A percentile compares a stretch with the other conserved stretches of the same genome.
Conservation (phyloP, 495 filamentous ascomycete genomes). For the Annulohypoxylon maeteangense region DNA sequence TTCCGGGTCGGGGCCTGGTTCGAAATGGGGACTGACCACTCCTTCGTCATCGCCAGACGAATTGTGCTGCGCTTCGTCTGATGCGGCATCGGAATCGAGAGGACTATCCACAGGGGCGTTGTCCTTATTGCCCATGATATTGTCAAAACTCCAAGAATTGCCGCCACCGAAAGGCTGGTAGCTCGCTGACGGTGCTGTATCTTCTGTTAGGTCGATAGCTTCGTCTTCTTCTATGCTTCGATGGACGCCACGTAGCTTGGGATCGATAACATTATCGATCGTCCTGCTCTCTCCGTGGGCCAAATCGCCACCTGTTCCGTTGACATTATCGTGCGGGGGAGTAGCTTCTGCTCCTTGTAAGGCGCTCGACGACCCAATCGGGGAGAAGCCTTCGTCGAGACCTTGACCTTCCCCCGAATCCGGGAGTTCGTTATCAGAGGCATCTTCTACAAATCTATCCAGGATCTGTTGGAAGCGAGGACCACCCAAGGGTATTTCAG, state of each 20-base stretch:
- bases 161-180: constrained; percentile 30
- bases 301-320: constrained; percentile 1
- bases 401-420: constrained; percentile 84
- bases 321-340: constrained; percentile 69
- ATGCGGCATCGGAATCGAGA: constrained; percentile 41
- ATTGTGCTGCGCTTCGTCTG: constrained; percentile 54
- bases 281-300: not conserved
- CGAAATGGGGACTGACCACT: constrained; percentile 35
- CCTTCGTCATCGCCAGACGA: constrained; percentile 51
- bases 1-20: constrained; percentile 35
- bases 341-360: constrained; percentile 77
- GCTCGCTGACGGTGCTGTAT: constrained; percentile 6
- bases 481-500: constrained; percentile 78
- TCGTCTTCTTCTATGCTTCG: constrained; percentile 52
- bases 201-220: constrained; percentile 48
- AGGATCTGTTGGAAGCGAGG: constrained; percentile 75
- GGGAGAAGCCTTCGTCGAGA: constrained; percentile 85
- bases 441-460: constrained; percentile 62
- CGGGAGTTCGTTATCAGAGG: constrained; percentile 53
- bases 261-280: constrained; percentile 17
- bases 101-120: constrained; percentile 47
- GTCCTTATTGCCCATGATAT: constrained; percentile 17
- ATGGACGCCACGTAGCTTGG: constrained; percentile 25
- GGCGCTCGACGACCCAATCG: constrained; percentile 85
- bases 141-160: constrained; percentile 54